Base-by-base conservation (phyloP, 305 asterid species). In the Vinca major region DNA sequence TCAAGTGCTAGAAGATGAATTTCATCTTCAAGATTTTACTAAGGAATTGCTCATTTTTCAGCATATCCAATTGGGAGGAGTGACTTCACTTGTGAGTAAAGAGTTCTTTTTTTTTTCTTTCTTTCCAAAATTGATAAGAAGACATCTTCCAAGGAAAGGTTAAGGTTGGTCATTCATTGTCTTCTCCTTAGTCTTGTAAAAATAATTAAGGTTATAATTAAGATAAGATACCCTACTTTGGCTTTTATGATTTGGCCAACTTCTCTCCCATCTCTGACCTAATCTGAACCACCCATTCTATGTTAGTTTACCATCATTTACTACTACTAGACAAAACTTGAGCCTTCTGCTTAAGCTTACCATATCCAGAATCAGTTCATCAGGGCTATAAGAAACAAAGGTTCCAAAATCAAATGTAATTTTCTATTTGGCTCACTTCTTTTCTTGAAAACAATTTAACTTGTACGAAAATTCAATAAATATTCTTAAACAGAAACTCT, bases 1-100 rank as follows among this genome's bases (percentile, higher is more conserved):
- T 11, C 10, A 16, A 43, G 37, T 12, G 20, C 12, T 56, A 39
- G 67, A 21, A 39, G 66, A 66, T 50, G 21, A 3, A 19, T 33
- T 26, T 63, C 58, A 65, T 54, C 56, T 45, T 63, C 49, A 53
- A 45, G 55, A 36, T 54, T 21, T 51, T 52, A 51, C 48, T 37
- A 52, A 61, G 67, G 7, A 65, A 41, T 21, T 49, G 77, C 52
- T 36, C 37, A 51, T 39, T 50, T 58, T 50, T 33, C 60, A 39
- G 50, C 61, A 61, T 14, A 62, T 71, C 76, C 80, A 53, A 51
- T 72, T 62, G 68, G 65, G 43, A 66, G 65, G 53, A 66, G 68
- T 70, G 58, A 71, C 66, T 67, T 74, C 79, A 70, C 71, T 74
- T 74, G 74, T 53, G 71, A 71, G 78, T 62, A 71, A 78, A 74